Conservation (phyloP, 1,284 basidiomycete species). For the Ceratobasidium sp. region DNA sequence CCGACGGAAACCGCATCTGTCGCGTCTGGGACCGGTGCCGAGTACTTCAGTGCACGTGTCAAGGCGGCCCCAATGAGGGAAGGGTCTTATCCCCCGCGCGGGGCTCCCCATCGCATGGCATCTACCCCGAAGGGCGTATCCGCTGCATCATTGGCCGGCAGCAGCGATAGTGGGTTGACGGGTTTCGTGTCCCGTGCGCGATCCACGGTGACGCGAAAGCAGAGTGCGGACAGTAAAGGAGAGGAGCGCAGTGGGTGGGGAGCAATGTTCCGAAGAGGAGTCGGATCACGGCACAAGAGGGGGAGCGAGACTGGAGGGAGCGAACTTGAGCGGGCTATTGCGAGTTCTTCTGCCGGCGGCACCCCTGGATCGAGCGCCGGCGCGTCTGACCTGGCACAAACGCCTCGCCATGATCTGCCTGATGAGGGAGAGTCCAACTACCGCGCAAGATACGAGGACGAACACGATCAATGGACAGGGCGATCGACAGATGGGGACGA, state of each 20-base stretch:
- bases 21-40: background rate
- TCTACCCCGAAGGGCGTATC: constrained; percentile 35
- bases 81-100: constrained; percentile 40
- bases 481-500: constrained; percentile 37
- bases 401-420: constrained; percentile 34
- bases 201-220: constrained; percentile 27
- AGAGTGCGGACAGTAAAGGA: constrained; percentile 39
- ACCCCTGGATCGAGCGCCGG: constrained; percentile 37
- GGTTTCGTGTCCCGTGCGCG: constrained; percentile 30
- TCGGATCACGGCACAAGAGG: constrained; percentile 34
- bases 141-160: constrained; percentile 13
- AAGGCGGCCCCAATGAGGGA: constrained; percentile 33
- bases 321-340: constrained; percentile 35
- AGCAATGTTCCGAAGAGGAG: constrained; percentile 25
- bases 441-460: constrained; percentile 27
- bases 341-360: constrained; percentile 42
- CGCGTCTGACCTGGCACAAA: constrained; percentile 26
- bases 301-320: constrained; percentile 39
- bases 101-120: constrained; percentile 7
- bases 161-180: constrained; percentile 27
- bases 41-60: constrained; percentile 34
- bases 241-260: constrained; percentile 30
- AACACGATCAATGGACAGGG: constrained; percentile 34
- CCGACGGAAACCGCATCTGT: constrained; percentile 30
- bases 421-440: constrained; percentile 36